Percentiles rank a stretch among this genome's conserved stretches.
Evolutionary conservation across 257 asterid species (phyloP).

Genomic region (Rauvolfia tetraphylla): DNA sequence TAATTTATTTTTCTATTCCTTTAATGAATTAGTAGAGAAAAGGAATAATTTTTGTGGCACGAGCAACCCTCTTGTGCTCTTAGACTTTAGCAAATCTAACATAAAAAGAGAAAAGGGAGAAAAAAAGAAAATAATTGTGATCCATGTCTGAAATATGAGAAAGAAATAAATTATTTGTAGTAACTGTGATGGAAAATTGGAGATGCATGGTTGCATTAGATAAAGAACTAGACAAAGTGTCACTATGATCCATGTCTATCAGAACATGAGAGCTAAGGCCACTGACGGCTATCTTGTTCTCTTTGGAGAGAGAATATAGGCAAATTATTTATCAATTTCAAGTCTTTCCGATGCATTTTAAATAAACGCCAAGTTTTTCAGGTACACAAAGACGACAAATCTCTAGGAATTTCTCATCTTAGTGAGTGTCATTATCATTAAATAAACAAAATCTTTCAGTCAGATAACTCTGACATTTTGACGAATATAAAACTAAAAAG

Average conservation of each 20-base stretch:
- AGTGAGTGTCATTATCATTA: slow-evolving; percentile 40
- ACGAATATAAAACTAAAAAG: slow-evolving; percentile 12
- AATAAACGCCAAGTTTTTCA: slow-evolving; percentile 16
- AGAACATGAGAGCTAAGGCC: slow-evolving; percentile 2
- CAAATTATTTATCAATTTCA: background rate
- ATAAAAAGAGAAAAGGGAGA: no score
- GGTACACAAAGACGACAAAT: slow-evolving; percentile 29
- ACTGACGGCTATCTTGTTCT: slow-evolving; percentile 17
- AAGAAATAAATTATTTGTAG: no score
- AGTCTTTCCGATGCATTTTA: slow-evolving; percentile 14
- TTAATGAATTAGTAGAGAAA: no score
- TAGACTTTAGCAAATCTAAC: no score
- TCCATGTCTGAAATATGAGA: no score
- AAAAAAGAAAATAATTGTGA: no score
- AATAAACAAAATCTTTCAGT: slow-evolving; percentile 16
- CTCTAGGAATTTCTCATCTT: slow-evolving; percentile 25
- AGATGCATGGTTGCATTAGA: slow-evolving; percentile 1
- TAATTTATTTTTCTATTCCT: no score
- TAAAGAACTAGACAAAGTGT: background rate
- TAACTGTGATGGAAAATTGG: slow-evolving; percentile 13
- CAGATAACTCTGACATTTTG: slow-evolving; percentile 1
- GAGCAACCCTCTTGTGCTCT: no score
- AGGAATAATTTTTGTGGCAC: no score
- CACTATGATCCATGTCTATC: background rate
- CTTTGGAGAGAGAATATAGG: slow-evolving; percentile 26